Conservation (phyloP, 2,329 filamentous ascomycete species). For the Microsporum canis region DNA sequence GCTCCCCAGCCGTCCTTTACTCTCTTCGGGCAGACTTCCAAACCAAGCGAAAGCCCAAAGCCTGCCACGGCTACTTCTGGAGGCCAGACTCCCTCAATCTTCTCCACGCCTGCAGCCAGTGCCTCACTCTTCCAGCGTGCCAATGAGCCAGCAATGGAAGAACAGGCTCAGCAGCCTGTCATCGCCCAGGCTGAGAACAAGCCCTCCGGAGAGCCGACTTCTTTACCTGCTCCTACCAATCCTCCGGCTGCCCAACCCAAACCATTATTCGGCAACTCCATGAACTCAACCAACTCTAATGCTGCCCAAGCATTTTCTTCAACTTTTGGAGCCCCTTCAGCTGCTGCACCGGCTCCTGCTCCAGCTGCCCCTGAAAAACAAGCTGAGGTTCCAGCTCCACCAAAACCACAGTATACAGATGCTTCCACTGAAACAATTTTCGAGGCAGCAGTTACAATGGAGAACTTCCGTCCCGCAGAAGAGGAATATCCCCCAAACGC, state of each 20-base stretch:
- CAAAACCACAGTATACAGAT: constrained; percentile 6
- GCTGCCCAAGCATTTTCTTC: neutral
- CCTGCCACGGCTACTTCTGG: neutral
- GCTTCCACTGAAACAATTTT: constrained; percentile 7
- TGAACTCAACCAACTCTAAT: neutral
- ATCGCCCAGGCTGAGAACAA: neutral
- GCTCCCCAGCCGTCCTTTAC: constrained; percentile 1
- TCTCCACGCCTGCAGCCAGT: neutral
- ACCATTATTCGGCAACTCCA: neutral
- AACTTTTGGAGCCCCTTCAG: neutral
- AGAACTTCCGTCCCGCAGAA: constrained; percentile 8
- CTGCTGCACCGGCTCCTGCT: neutral
- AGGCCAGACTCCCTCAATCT: constrained; percentile 2
- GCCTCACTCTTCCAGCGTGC: constrained; percentile 5
- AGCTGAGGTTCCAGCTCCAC: neutral
- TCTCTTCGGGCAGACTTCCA: constrained; percentile 1
- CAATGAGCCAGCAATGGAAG: neutral
- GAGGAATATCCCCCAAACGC: constrained; percentile 27
- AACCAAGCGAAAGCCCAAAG: neutral
- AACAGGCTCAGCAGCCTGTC: neutral
- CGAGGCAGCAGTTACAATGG: constrained; percentile 6
- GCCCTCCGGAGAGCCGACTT: neutral
- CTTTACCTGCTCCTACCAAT: neutral
- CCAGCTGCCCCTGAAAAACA: neutral
- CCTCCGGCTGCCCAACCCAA: neutral